A percentile compares a stretch with the other conserved stretches of the same genome.
phyloP scores from a whole-genome alignment of 2,329 filamentous ascomycete genomes.

The Colletotrichum sp. region DNA sequence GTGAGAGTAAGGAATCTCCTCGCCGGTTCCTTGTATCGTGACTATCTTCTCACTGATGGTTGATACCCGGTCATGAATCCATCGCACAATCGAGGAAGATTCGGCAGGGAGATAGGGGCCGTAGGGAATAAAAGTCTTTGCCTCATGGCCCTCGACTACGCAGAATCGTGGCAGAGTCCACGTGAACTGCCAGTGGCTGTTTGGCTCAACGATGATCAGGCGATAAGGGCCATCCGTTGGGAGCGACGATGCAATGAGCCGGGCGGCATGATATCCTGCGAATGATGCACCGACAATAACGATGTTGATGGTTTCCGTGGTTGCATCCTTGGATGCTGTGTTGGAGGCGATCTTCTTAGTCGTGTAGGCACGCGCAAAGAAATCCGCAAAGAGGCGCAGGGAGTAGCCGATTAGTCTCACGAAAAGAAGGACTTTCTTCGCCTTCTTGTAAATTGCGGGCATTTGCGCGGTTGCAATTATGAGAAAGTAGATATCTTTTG shows the following conservation, averaged over 20 bases:
- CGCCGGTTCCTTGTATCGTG: constrained; percentile 41
- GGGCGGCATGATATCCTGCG: constrained; percentile 55
- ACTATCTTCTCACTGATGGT: constrained; percentile 42
- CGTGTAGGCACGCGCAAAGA: constrained; percentile 15
- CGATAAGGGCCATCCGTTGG: constrained; percentile 51
- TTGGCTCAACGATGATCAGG: constrained; percentile 63
- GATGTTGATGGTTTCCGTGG: constrained; percentile 45
- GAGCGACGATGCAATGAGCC: constrained; percentile 52
- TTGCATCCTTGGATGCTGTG: constrained; percentile 10
- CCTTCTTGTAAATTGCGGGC: constrained; percentile 22
- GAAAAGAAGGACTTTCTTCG: constrained; percentile 34
- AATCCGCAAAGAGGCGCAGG: constrained; percentile 15
- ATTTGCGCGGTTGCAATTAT: background rate
- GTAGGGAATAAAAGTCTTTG: constrained; percentile 67
- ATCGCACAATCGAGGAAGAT: constrained; percentile 38
- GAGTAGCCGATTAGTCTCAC: constrained; percentile 31
- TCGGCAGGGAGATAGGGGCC: constrained; percentile 41
- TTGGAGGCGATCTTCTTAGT: constrained; percentile 14
- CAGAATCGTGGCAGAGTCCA: constrained; percentile 66
- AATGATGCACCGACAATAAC: constrained; percentile 65
- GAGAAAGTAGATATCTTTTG: background rate
- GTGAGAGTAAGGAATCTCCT: constrained; percentile 56
- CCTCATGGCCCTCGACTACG: constrained; percentile 60
- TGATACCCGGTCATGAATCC: constrained; percentile 47
- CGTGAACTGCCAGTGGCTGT: constrained; percentile 65